Base-by-base conservation (phyloP, 2,329 filamentous ascomycete genomes). In the Aspergillus sp. region DNA sequence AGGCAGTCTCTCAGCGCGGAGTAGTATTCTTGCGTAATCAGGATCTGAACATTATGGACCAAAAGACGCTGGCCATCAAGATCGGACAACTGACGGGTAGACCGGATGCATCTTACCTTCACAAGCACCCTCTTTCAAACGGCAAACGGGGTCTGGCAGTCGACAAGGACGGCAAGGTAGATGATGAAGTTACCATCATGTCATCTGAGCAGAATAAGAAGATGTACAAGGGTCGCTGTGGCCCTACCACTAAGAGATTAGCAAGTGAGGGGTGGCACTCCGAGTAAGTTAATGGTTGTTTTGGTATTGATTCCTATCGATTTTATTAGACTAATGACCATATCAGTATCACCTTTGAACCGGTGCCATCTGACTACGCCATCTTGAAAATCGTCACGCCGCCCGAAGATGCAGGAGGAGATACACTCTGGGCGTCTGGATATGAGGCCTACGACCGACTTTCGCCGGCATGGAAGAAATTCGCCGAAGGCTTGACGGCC, bases 401-500 rank as follows among this genome's bases (percentile, higher is more conserved):
- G 4, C 57, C 57, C 5, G 53, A 59, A 11, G 36, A 42, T 14
- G 57, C 49, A 4, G 57, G 57, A 1, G 57, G 57, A 4, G 55
- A 61, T 9, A 61, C 59, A 2, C 52, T 61, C 10, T 61, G 49
- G 52, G 55, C 59, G 12, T 61, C 59, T 11, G 52, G 59, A 14
- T 61, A 61, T 26, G 59, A 55, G 36, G 52, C 49, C 18, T 61
- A 58, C 32, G 55, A 61, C 32, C 52, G 55, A 16, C 52, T 61
- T 6, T 61, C 59, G 10, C 55, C 52, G 9, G 47, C 59, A 0
- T 52, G 39, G 18, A 49, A 58, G 42, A 42, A 32, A 1, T n/a
- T 61, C 4, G 55, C 52, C 1, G 59, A 61, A 20, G 49, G 49
- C 4, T 45, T 61, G 11, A 57, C 55, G 1, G 52, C 55, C 7